Evolutionary conservation across 192 early-diverging fungal genomes (phyloP), one percentile per base, ranked within the genome.

Genomic region (Coemansia sp.): DNA sequence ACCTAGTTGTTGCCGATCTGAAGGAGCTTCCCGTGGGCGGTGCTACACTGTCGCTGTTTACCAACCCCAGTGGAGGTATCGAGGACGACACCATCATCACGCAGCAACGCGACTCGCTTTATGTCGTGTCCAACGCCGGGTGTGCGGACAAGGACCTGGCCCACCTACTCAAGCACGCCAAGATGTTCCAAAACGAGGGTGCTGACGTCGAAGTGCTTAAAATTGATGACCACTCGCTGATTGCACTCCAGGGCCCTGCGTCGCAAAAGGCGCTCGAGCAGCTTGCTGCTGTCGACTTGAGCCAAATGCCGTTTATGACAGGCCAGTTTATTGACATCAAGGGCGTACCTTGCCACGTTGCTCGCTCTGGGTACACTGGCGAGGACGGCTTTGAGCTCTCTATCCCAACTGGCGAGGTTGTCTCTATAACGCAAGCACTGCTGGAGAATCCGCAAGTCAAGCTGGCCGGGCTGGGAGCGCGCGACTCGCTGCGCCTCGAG

Each of bases 371-470:
- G 12, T 99, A 99, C 86, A 99, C 97, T 64, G 97, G 97, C 65
- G 97, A 99, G 82, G 97, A 99, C 84, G 97, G 97, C 12, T 98
- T 99, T 73, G 97, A 99, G 92, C 90, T 99, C 70, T 94, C 94
- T 11, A 89, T 99, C 45, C 90, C 94, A 17, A 88, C 92, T 44
- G 69, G 73, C 62, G 89, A 93, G 34, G 88, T 87, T 11, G 86
- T 87, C 17, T 71, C 68, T 48, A 81, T 99, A 50, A 89, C 93
- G 34, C 83, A 92, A 65, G 53, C 82, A 38, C 78, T 94, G 32
- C 72, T 98, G 41, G 81, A 73, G 31, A 79, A 91, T 67, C 86
- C 90, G 10, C 88, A 85, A 64, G 94, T 97, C 46, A 88, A 94
- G 82, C 70, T 99, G 62, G 97, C 97, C 45, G 97, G 97, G 45